These are phyloP conservation scores for Colletotrichum agaves DNA, from an alignment of 2,329 filamentous ascomycete genomes.

Conservation along the genomic window DNA sequence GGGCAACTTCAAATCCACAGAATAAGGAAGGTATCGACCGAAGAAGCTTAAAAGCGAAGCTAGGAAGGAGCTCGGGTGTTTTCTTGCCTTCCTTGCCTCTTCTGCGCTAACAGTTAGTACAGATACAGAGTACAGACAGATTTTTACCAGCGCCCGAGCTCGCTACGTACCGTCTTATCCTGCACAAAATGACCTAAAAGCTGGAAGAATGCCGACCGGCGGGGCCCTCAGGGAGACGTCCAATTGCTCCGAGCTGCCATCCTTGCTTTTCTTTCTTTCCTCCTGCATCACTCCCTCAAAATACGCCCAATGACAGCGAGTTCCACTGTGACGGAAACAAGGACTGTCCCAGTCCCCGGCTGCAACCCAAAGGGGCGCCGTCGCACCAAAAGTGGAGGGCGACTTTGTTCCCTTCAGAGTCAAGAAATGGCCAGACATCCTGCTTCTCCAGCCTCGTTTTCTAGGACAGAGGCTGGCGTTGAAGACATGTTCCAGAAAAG, in stretches of 20 bases:
- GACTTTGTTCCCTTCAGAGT: background rate
- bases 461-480: background rate
- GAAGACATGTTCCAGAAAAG: slow-evolving; percentile 10
- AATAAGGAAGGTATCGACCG: background rate
- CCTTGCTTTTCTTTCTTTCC: slow-evolving; percentile 13
- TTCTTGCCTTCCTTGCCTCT: background rate
- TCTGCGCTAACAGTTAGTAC: slow-evolving; percentile 10
- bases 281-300: background rate
- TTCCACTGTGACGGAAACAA: slow-evolving; percentile 27
- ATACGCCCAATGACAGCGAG: slow-evolving; percentile 6
- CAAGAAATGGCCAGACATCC: background rate
- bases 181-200: background rate
- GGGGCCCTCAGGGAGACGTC: background rate
- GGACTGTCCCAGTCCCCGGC: slow-evolving; percentile 18
- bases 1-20: background rate
- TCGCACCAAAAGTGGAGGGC: slow-evolving; percentile 24
- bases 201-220: too few species aligned
- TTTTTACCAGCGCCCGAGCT: too few species aligned
- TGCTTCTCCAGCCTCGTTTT: background rate
- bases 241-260: slow-evolving; percentile 25
- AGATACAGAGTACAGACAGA: too few species aligned
- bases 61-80: slow-evolving; percentile 2
- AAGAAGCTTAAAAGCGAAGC: slow-evolving; percentile 4
- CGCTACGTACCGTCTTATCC: background rate
- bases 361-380: slow-evolving; percentile 18